Conservation (phyloP, 352 stramenopile genomes). For the Pilasporangium apinafurcum region DNA sequence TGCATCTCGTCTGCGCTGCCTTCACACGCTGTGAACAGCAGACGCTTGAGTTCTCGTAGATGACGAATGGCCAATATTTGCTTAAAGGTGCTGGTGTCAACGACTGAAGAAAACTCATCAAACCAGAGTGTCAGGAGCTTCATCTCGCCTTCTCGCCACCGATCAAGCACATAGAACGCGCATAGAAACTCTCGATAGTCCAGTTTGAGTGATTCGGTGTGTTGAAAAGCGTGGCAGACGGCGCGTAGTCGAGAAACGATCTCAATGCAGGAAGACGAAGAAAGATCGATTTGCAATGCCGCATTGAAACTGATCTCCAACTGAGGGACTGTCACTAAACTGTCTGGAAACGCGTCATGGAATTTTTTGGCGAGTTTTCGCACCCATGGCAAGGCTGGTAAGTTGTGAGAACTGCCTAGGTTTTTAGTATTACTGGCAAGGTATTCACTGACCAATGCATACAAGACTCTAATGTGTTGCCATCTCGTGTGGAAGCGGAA, state of each 20-base stretch:
- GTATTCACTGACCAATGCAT: constrained; percentile 28
- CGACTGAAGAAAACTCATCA: constrained; percentile 33
- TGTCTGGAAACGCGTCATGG: constrained; percentile 12
- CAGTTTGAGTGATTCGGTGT: constrained; percentile 8
- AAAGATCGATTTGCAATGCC: constrained; percentile 16
- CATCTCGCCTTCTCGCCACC: constrained; percentile 34
- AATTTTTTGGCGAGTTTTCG: constrained; percentile 24
- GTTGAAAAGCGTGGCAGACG: constrained; percentile 29
- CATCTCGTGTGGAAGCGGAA: constrained; percentile 37
- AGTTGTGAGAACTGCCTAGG: not conserved
- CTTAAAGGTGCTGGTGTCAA: not conserved
- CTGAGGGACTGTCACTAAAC: constrained; percentile 25
- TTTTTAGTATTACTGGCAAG: not conserved
- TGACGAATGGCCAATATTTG: constrained; percentile 7
- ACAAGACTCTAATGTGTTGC: constrained; percentile 37
- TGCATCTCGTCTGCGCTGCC: constrained; percentile 26
- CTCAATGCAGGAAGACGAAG: not conserved
- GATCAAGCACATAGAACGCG: constrained; percentile 38
- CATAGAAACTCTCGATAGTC: constrained; percentile 47
- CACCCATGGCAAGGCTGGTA: constrained; percentile 22
- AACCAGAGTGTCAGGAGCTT: constrained; percentile 46
- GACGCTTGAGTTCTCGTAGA: constrained; percentile 14
- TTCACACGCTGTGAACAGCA: constrained; percentile 33
- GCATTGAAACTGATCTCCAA: constrained; percentile 24
- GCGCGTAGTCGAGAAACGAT: constrained; percentile 12